Evolutionary conservation across 768 basidiomycete genomes (phyloP), one percentile per base, ranked within the genome.

Genomic region (Rhodotorula toruloides): DNA sequence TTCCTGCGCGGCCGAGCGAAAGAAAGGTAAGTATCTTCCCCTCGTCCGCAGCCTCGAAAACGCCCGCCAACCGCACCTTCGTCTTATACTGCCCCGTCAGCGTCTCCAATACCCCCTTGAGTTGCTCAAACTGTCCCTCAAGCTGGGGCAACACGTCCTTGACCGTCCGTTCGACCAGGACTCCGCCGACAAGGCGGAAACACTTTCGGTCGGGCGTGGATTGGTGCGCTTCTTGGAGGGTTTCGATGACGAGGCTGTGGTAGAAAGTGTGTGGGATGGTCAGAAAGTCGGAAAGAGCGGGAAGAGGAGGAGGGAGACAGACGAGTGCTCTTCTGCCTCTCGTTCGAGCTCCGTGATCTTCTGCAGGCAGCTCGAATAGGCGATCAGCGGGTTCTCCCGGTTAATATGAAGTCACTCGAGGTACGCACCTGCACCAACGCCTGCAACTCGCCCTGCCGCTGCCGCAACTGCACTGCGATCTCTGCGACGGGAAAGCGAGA

Each of bases 251-350:
- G 22, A 99, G 81, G 47, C 93, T 97, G 69, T 29, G 22, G n/a
- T 21, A 56, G 64, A 50, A 55, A 58, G n/a, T 32, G 7, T 2
- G 2, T 5, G 32, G 32, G 25, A 9, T 25, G 25, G 11, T 29
- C 57, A 36, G 43, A 10, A 52, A 42, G 48, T 31, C 13, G 53
- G 31, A 29, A 37, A 14, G 43, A 12, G 37, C 7, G 22, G 27
- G 58, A 11, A 16, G 21, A 50, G 37, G 21, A 21, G 4, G 58
- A 9, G 19, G 48, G 52, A 48, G 21, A 83, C 86, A 71, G 69
- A 92, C 94, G 83, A 82, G 77, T 99, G 92, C 76, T 99, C 96
- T 68, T 99, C 96, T 27, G 90, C 85, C 75, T 99, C 96, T 71
- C 87, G 85, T 77, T 99, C 96, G 39, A 99, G 82, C 78, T 99